Evolutionary conservation across 208 protist genomes (phyloP).

Genomic region (Leishmania braziliensis): DNA sequence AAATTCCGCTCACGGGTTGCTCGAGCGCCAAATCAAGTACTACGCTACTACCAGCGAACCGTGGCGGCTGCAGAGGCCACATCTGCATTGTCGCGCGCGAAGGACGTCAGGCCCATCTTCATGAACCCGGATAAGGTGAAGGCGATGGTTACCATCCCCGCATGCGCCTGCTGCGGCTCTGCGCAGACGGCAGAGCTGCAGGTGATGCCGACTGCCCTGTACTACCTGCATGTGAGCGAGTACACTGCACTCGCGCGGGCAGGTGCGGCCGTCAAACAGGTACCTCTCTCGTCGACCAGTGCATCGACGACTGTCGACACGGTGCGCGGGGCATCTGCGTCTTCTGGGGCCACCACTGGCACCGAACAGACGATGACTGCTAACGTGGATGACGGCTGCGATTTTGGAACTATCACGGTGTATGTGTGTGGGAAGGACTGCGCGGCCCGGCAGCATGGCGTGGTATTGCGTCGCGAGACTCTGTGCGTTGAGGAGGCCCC

Average conservation of each 20-base stretch:
- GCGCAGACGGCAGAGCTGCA: conserved; percentile 78
- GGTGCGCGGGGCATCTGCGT: not conserved
- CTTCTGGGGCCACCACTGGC: not conserved
- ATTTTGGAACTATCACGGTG: conserved; percentile 82
- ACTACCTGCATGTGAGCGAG: conserved; percentile 64
- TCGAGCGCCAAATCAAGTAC: conserved; percentile 67
- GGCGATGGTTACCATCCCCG: conserved; percentile 43
- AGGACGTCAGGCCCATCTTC: conserved; percentile 55
- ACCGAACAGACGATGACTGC: not conserved
- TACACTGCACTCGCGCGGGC: conserved; percentile 36
- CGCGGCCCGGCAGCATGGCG: conserved; percentile 34
- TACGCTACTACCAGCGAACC: conserved; percentile 72
- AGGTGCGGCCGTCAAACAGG: not conserved
- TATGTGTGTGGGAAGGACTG: conserved; percentile 76
- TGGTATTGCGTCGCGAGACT: conserved; percentile 62
- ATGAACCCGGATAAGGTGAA: conserved; percentile 75
- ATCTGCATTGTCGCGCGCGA: conserved; percentile 2
- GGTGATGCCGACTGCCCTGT: conserved; percentile 79
- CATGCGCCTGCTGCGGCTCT: conserved; percentile 64
- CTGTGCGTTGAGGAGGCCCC: conserved; percentile 65
- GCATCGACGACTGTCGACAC: not conserved
- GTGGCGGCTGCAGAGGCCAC: not conserved
- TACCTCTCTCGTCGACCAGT: not conserved
- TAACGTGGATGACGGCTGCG: conserved; percentile 63
- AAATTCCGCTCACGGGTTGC: conserved; percentile 71